Evolutionary conservation across 2,329 filamentous ascomycete genomes (phyloP).

Genomic region (Sporothrix humicola): DNA sequence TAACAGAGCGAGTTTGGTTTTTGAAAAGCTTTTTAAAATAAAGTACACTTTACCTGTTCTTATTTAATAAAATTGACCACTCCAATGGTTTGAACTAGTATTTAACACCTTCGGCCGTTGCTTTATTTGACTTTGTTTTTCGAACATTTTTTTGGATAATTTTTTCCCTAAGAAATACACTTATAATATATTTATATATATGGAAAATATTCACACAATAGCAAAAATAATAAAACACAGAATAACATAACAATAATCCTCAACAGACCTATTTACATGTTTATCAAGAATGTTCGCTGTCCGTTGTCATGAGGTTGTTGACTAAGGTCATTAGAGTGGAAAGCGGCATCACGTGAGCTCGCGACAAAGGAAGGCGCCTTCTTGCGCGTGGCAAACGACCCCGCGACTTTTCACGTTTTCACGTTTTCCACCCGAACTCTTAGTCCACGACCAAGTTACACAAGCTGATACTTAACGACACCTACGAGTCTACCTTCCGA

Average conservation of each 20-base stretch:
- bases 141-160: not conserved
- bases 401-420: slow-evolving; percentile 10
- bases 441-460: not conserved
- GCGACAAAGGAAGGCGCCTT: not conserved
- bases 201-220: not conserved
- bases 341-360: slow-evolving; percentile 26
- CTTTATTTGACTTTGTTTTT: not conserved
- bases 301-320: not conserved
- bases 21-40: too few species aligned
- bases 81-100: too few species aligned
- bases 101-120: too few species aligned
- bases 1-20: not conserved
- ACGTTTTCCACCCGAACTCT: not conserved
- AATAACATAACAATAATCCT: not conserved
- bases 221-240: not conserved
- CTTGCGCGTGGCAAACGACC: slow-evolving; percentile 23
- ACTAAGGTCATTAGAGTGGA: not conserved
- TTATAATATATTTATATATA: too few species aligned
- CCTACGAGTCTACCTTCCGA: not conserved
- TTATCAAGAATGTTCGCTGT: not conserved
- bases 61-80: not conserved
- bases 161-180: too few species aligned
- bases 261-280: too few species aligned
- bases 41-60: too few species aligned
- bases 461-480: not conserved